These are phyloP conservation scores for Tremella mesenterica DNA, from an alignment of 768 basidiomycete genomes.

Conservation along the genomic window DNA sequence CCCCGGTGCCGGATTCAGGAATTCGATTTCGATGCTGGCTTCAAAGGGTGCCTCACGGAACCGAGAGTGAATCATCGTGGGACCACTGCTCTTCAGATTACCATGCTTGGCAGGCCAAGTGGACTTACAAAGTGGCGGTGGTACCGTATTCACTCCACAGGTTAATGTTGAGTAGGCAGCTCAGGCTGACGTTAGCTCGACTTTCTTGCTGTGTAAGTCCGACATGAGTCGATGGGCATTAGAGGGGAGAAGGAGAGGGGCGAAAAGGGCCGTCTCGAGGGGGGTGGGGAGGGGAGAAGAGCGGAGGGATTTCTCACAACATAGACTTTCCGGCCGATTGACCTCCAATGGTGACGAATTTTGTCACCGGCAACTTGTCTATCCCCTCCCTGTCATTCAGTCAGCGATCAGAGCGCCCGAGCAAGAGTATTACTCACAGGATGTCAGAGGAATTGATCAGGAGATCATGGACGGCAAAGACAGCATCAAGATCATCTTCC, in stretches of 20 bases:
- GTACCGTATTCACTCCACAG: constrained; percentile 2
- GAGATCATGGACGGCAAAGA: background rate
- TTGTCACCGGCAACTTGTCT: background rate
- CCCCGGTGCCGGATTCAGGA: background rate
- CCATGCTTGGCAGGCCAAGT: background rate
- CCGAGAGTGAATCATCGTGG: constrained; percentile 14
- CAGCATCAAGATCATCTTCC: background rate
- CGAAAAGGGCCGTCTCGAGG: background rate
- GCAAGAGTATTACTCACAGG: background rate
- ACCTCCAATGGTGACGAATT: constrained; percentile 13
- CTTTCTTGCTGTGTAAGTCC: background rate
- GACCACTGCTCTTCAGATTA: constrained; percentile 12
- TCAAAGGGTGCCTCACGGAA: constrained; percentile 3
- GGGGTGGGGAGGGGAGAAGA: too few relatives aligned
- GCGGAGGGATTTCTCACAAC: too few relatives aligned
- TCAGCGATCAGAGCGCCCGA: background rate
- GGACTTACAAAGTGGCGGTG: constrained; percentile 11
- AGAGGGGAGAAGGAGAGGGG: background rate
- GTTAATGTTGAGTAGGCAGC: constrained; percentile 2
- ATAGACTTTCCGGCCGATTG: constrained; percentile 25
- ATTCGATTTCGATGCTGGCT: constrained; percentile 9
- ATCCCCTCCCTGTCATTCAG: background rate
- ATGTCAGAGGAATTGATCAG: too few relatives aligned
- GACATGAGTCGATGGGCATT: background rate
- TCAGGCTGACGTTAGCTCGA: background rate